phyloP scores from a whole-genome alignment of 129 eudicot species.

The Rutidosis leptorrhynchoides region DNA sequence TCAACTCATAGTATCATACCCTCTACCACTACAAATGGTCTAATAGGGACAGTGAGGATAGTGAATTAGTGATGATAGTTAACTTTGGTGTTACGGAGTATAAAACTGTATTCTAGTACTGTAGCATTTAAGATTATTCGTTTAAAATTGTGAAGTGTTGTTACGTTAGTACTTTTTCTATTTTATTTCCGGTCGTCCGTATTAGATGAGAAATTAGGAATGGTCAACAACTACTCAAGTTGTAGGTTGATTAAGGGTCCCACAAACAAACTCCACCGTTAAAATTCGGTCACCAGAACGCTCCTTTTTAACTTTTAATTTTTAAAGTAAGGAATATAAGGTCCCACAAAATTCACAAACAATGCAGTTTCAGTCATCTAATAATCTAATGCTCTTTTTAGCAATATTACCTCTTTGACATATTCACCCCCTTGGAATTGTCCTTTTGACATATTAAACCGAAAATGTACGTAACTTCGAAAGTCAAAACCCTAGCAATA shows the following conservation, averaged over 20 bases:
- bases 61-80: no score
- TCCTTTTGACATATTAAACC: background rate
- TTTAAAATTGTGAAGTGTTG: no score
- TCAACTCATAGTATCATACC: no score
- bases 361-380: background rate
- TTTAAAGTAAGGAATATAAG: background rate
- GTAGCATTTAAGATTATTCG: no score
- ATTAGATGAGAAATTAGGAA: background rate
- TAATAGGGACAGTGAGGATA: no score
- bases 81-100: no score
- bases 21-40: no score
- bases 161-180: no score
- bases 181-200: background rate
- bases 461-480: background rate
- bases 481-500: conserved; percentile 12
- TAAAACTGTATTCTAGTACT: no score
- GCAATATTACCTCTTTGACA: background rate
- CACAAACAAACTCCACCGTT: background rate
- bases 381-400: background rate
- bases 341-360: background rate
- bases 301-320: background rate
- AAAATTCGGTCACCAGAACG: background rate
- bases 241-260: background rate
- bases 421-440: conserved; percentile 9
- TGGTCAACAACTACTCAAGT: background rate